phyloP scores from a whole-genome alignment of 169 alveolate species.

The Amoebophrya sp. region DNA sequence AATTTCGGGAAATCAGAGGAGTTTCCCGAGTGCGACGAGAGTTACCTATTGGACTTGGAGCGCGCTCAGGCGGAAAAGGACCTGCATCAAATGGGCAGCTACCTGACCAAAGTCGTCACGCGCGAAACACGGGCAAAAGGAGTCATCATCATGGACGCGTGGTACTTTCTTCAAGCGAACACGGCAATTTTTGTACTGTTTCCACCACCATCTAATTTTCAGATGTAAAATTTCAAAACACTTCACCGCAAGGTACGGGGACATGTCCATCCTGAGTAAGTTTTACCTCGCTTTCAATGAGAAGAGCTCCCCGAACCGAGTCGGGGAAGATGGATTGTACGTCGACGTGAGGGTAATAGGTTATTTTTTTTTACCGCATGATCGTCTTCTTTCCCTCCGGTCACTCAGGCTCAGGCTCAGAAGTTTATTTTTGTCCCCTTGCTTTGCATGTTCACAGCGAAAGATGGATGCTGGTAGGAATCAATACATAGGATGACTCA shows the following conservation, averaged over 20 bases:
- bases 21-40: neutral
- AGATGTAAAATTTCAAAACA: too few species aligned
- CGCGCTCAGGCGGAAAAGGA: neutral
- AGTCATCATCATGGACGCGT: neutral
- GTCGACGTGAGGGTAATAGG: neutral
- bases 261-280: neutral
- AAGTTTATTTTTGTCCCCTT: too few species aligned
- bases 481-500: too few species aligned
- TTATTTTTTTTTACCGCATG: too few species aligned
- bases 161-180: neutral
- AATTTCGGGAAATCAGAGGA: neutral
- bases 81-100: neutral
- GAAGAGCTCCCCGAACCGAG: neutral
- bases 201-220: too few species aligned
- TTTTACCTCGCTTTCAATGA: neutral
- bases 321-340: neutral
- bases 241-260: too few species aligned
- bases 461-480: too few species aligned
- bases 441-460: too few species aligned
- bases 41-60: neutral
- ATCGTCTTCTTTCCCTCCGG: too few species aligned
- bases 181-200: neutral
- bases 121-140: neutral
- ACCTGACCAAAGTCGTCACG: neutral
- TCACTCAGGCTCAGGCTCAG: too few species aligned